A percentile compares a stretch with the other conserved stretches of the same genome.
phyloP scores from a whole-genome alignment of 345 rosid species.

The Eucalyptus sp. region DNA sequence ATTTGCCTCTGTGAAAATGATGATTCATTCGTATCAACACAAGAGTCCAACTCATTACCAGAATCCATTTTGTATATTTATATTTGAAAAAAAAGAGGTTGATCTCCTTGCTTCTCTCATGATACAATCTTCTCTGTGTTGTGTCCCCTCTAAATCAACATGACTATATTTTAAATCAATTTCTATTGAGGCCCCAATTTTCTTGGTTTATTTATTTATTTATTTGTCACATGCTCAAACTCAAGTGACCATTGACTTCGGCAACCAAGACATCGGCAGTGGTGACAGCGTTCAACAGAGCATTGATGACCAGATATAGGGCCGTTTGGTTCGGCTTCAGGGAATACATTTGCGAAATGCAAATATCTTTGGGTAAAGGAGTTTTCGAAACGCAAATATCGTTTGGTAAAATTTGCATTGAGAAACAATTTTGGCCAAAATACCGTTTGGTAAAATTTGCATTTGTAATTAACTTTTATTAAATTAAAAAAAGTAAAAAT shows the following conservation, averaged over 20 bases:
- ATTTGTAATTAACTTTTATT: too few relatives aligned
- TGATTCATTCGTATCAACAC: not conserved
- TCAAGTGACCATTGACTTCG: not conserved
- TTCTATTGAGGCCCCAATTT: not conserved
- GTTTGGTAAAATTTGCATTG: too few relatives aligned
- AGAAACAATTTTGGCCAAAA: too few relatives aligned
- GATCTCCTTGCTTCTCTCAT: not conserved
- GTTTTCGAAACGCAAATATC: too few relatives aligned
- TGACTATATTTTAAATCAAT: not conserved
- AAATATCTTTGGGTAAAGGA: too few relatives aligned
- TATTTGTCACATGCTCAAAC: not conserved
- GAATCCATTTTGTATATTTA: not conserved
- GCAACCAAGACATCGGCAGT: not conserved
- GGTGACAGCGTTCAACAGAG: not conserved
- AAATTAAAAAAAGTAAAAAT: too few relatives aligned
- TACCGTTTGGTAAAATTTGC: too few relatives aligned
- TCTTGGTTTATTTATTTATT: not conserved
- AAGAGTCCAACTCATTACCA: fast-evolving
- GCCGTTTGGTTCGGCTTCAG: too few relatives aligned
- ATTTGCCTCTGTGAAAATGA: not conserved
- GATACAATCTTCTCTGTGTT: not conserved
- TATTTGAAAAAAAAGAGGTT: not conserved
- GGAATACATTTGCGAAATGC: too few relatives aligned
- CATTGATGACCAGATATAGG: not conserved
- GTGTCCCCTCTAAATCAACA: not conserved